Evolutionary conservation across 1,284 basidiomycete species (phyloP).

Genomic region (Microbotryomycetes sp.): DNA sequence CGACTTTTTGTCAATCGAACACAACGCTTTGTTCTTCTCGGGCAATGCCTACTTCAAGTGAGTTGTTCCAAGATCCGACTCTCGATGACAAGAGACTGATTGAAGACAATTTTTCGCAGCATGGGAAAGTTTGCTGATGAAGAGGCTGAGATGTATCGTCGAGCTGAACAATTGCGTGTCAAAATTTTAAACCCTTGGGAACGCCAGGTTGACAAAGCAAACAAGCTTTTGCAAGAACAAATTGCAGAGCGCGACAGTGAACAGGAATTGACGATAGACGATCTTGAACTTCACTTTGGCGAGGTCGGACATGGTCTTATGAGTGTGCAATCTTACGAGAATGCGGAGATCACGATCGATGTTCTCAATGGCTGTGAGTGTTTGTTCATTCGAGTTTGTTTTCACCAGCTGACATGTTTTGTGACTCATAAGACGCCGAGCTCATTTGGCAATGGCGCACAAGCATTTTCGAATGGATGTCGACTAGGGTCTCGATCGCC

Average conservation of each 20-base stretch:
- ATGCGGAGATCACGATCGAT: conserved; percentile 22
- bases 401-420: no score
- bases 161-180: conserved; percentile 22
- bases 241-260: conserved; percentile 10
- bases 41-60: conserved; percentile 35
- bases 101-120: not conserved
- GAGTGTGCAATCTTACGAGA: conserved; percentile 21
- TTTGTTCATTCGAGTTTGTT: not conserved
- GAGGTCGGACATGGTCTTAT: conserved; percentile 22
- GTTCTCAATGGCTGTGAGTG: conserved; percentile 26
- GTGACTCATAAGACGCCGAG: conserved; percentile 28
- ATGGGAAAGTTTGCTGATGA: conserved; percentile 14
- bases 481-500: conserved; percentile 16
- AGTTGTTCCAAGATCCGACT: not conserved
- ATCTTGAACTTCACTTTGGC: conserved; percentile 25
- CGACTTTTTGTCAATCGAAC: conserved; percentile 33
- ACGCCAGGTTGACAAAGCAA: conserved; percentile 15
- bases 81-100: no score
- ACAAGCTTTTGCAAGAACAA: not conserved
- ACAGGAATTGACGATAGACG: conserved; percentile 11
- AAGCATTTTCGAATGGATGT: conserved; percentile 19
- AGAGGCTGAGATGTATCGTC: conserved; percentile 19
- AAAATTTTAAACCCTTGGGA: conserved; percentile 19
- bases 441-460: conserved; percentile 27
- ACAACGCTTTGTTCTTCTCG: conserved; percentile 30